phyloP scores from a whole-genome alignment of 345 rosid species.

The Iberis pinnata region DNA sequence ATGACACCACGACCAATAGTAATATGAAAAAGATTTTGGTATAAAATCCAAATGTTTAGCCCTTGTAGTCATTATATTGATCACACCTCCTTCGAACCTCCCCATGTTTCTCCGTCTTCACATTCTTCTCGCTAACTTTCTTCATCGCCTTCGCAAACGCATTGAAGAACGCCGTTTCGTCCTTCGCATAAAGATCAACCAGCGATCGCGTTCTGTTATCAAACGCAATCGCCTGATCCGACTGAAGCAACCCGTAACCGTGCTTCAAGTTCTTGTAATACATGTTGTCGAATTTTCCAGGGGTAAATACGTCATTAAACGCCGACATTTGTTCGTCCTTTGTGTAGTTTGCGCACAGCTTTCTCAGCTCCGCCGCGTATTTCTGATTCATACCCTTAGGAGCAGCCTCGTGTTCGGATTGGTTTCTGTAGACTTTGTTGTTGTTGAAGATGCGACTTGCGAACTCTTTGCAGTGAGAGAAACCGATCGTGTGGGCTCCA shows the following conservation, averaged over 20 bases:
- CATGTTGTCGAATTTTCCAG: constrained; percentile 76
- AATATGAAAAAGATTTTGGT: too few species aligned
- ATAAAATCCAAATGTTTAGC: constrained; percentile 6
- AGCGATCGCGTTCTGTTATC: constrained; percentile 44
- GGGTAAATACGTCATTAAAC: constrained; percentile 58
- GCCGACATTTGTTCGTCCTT: constrained; percentile 45
- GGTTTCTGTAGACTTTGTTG: constrained; percentile 22
- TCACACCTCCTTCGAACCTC: constrained; percentile 58
- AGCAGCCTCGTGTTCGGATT: constrained; percentile 5
- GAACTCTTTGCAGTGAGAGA: constrained; percentile 70
- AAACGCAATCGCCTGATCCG: constrained; percentile 41
- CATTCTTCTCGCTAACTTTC: constrained; percentile 38
- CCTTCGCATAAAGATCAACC: constrained; percentile 44
- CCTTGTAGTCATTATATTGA: constrained; percentile 38
- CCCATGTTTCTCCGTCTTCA: constrained; percentile 45
- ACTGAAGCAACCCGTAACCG: constrained; percentile 50
- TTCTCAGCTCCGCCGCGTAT: constrained; percentile 41
- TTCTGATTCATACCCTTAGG: constrained; percentile 33
- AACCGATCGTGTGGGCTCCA: constrained; percentile 76
- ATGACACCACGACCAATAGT: too few species aligned
- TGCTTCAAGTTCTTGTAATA: constrained; percentile 47
- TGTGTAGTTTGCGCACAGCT: constrained; percentile 45
- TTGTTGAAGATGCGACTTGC: constrained; percentile 38
- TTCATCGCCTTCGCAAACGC: constrained; percentile 49
- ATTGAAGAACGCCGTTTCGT: constrained; percentile 44